Conservation (phyloP, 2,329 filamentous ascomycete genomes). For the Ceratocystis destructans region DNA sequence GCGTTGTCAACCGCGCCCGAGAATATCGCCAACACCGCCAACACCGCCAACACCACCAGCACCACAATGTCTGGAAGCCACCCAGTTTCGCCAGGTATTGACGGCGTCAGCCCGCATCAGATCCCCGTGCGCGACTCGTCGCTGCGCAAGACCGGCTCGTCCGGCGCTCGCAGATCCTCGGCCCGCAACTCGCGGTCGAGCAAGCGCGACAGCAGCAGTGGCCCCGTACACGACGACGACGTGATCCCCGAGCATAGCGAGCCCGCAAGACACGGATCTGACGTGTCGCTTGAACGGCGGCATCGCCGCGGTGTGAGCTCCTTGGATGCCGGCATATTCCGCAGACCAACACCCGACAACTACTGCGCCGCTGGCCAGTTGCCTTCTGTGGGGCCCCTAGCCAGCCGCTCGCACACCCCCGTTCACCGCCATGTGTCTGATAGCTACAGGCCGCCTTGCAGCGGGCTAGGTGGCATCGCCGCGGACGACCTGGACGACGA, state of each 20-base stretch:
- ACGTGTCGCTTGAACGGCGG: neutral
- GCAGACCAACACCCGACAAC: slow-evolving; percentile 6
- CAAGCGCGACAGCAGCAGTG: slow-evolving; percentile 31
- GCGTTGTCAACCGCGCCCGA: neutral
- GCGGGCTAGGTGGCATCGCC: neutral
- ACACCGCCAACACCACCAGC: no score
- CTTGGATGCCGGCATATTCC: slow-evolving; percentile 10
- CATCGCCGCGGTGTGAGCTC: slow-evolving; percentile 16
- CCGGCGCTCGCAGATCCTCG: slow-evolving; percentile 40
- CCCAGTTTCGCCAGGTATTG: slow-evolving; percentile 24
- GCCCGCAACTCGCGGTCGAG: slow-evolving; percentile 34
- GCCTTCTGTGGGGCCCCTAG: neutral
- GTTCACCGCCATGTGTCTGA: slow-evolving; percentile 15
- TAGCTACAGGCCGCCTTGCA: slow-evolving; percentile 11
- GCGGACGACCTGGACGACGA: slow-evolving; percentile 27
- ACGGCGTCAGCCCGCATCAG: slow-evolving; percentile 31
- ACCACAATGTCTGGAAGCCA: neutral
- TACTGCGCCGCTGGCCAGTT: neutral
- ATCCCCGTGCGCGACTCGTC: slow-evolving; percentile 59
- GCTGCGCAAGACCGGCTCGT: slow-evolving; percentile 40
- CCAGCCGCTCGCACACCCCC: neutral
- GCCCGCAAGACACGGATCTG: slow-evolving; percentile 15
- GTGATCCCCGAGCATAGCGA: slow-evolving; percentile 34
- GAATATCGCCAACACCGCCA: neutral
- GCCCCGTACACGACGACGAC: slow-evolving; percentile 23